Conservation (phyloP, 176 grass and related monocot species). For the Elaeis guineensis region DNA sequence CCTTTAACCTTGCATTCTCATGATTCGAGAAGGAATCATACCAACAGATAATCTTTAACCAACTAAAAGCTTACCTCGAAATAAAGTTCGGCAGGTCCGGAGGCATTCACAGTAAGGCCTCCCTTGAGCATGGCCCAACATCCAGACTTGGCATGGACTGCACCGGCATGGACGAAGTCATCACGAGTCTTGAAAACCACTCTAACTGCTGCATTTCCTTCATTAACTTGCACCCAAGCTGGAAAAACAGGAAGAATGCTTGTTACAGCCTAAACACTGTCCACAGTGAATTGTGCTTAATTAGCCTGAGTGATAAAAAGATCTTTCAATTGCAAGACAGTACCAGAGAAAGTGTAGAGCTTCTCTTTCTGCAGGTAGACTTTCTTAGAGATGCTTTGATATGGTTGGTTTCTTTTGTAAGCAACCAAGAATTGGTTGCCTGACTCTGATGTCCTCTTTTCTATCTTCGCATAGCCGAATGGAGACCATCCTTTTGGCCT, state of each 20-base stretch:
- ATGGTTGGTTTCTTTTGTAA: constrained; percentile 26
- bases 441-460: constrained; percentile 24
- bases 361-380: constrained; percentile 55
- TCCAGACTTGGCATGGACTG: constrained; percentile 38
- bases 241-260: background rate
- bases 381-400: constrained; percentile 73
- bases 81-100: constrained; percentile 50
- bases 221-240: constrained; percentile 69
- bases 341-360: constrained; percentile 75
- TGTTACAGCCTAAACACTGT: too few relatives aligned
- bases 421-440: constrained; percentile 51
- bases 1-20: too few relatives aligned
- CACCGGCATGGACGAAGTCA: constrained; percentile 47
- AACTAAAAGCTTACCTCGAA: constrained; percentile 46
- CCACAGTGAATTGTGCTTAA: too few relatives aligned
- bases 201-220: constrained; percentile 39
- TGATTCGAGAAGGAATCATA: too few relatives aligned
- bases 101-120: constrained; percentile 50
- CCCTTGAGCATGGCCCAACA: constrained; percentile 96
- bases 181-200: constrained; percentile 52
- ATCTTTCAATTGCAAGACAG: background rate
- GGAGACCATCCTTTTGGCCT: constrained; percentile 46
- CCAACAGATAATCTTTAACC: too few relatives aligned
- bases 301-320: too few relatives aligned
- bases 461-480: constrained; percentile 35